These are phyloP conservation scores for Colletotrichum chlorophyti DNA, from an alignment of 2,329 filamentous ascomycete species.

Conservation along the genomic window DNA sequence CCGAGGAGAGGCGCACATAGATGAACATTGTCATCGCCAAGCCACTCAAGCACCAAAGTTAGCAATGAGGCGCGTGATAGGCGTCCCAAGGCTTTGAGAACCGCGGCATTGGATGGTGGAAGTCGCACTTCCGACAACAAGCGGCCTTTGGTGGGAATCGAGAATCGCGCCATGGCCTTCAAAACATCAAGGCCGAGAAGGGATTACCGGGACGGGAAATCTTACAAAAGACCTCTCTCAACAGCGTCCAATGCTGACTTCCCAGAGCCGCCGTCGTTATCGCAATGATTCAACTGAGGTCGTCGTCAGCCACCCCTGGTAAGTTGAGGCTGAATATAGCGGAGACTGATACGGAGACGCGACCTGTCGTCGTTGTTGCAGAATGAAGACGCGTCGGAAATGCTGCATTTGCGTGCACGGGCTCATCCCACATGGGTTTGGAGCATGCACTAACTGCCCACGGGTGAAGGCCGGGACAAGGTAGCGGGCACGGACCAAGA, in stretches of 20 bases:
- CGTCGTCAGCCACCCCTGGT: not conserved
- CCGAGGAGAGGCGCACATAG: constrained; percentile 61
- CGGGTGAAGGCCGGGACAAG: no score
- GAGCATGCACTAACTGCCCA: not conserved
- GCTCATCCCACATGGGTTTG: not conserved
- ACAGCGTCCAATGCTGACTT: no score
- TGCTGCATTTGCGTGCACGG: not conserved
- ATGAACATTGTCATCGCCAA: constrained; percentile 69
- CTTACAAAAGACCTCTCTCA: not conserved
- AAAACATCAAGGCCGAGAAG: not conserved
- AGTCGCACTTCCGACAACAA: constrained; percentile 76
- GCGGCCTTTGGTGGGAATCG: constrained; percentile 74
- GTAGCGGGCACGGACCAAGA: not conserved
- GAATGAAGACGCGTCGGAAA: constrained; percentile 15
- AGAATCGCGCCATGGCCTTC: constrained; percentile 59
- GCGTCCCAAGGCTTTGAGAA: constrained; percentile 71
- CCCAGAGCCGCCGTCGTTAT: no score
- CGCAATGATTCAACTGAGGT: not conserved
- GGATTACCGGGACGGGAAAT: not conserved
- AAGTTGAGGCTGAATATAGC: constrained; percentile 11
- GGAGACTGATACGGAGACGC: constrained; percentile 8
- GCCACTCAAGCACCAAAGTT: constrained; percentile 78
- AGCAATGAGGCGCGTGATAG: constrained; percentile 77
- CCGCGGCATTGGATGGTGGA: constrained; percentile 66
- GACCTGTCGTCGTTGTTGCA: not conserved